These are phyloP conservation scores for Scutellaria minor DNA, from an alignment of 257 asterid species.

Conservation along the genomic window DNA sequence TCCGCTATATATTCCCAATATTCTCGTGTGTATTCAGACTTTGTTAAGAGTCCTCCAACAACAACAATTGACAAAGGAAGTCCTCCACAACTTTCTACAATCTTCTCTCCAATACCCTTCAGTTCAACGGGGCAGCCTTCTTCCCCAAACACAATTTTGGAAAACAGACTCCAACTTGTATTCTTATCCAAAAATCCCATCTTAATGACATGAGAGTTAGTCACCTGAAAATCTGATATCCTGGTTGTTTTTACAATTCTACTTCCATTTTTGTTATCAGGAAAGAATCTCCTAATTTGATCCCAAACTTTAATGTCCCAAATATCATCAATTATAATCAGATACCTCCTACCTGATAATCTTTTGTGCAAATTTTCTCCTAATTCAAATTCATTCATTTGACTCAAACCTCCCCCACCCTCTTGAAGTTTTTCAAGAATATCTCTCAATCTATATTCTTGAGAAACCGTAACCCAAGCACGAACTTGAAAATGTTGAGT, in stretches of 20 bases:
- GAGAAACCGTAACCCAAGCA: conserved; percentile 35
- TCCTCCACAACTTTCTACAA: conserved; percentile 34
- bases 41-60: conserved; percentile 36
- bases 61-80: conserved; percentile 39
- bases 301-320: conserved; percentile 30
- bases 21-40: not conserved
- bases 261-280: conserved; percentile 22
- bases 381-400: not conserved
- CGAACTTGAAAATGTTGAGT: not conserved
- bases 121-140: conserved; percentile 28
- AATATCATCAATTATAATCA: conserved; percentile 32
- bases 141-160: conserved; percentile 16
- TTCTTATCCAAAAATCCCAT: conserved; percentile 27
- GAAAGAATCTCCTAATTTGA: not conserved
- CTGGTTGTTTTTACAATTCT: conserved; percentile 32
- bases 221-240: not conserved
- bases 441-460: not conserved
- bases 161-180: conserved; percentile 35
- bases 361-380: conserved; percentile 17
- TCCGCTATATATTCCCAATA: conserved; percentile 4
- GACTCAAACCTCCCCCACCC: not conserved
- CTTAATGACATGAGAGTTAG: not conserved
- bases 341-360: conserved; percentile 22
- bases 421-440: not conserved
- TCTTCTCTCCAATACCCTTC: conserved; percentile 21